A percentile compares a stretch with the other conserved stretches of the same genome.
phyloP scores from a whole-genome alignment of 2,329 filamentous ascomycete genomes.

The Epicoccum nigrum region DNA sequence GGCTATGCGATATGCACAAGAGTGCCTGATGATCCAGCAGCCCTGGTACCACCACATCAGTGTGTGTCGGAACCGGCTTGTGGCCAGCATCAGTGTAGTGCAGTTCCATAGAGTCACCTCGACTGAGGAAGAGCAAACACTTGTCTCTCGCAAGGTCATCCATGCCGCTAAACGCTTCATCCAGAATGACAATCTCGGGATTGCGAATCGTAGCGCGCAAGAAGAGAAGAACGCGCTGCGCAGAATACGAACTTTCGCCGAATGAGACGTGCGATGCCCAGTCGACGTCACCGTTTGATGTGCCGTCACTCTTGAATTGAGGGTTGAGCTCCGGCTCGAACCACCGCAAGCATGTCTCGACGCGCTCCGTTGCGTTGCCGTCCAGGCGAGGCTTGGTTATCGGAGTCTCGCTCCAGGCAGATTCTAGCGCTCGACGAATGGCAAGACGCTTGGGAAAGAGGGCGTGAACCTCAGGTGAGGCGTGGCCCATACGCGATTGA shows the following conservation, averaged over 20 bases:
- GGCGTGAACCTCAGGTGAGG: conserved; percentile 90
- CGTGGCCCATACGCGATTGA: conserved; percentile 87
- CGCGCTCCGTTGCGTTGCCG: conserved; percentile 60
- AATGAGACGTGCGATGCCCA: conserved; percentile 76
- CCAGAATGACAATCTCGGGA: conserved; percentile 57
- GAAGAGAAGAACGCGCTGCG: conserved; percentile 85
- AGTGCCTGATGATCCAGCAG: conserved; percentile 76
- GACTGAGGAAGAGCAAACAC: conserved; percentile 77
- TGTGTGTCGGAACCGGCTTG: conserved; percentile 54
- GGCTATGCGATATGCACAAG: conserved; percentile 89
- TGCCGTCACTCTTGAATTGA: conserved; percentile 12
- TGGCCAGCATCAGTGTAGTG: conserved; percentile 42
- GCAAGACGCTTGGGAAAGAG: conserved; percentile 84
- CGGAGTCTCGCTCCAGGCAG: conserved; percentile 90
- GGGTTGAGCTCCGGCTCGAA: conserved; percentile 82
- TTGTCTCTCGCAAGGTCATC: conserved; percentile 74
- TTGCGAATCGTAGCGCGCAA: conserved; percentile 59
- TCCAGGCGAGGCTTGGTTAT: conserved; percentile 71
- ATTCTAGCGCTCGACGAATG: conserved; percentile 77
- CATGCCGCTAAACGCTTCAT: conserved; percentile 60
- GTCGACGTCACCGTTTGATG: conserved; percentile 35
- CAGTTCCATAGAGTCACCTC: conserved; percentile 49
- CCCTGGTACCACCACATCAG: conserved; percentile 62
- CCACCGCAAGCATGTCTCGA: conserved; percentile 74
- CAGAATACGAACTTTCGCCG: conserved; percentile 76